These are phyloP conservation scores for Corylus heterophylla DNA, from an alignment of 306 rosid species.

Conservation along the genomic window DNA sequence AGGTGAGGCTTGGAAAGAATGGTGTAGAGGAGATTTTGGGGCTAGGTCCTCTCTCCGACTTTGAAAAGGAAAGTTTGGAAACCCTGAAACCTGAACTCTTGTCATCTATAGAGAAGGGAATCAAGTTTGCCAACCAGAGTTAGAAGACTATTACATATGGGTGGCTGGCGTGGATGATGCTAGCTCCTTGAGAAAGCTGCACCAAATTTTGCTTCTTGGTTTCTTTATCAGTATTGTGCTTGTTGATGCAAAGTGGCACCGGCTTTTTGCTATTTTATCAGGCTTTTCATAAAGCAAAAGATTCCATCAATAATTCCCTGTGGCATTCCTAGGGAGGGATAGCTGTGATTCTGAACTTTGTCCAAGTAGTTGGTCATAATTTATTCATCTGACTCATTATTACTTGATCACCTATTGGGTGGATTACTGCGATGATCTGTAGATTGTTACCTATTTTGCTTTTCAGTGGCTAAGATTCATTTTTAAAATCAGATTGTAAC, in stretches of 20 bases:
- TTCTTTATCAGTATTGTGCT: conserved; percentile 30
- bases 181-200: conserved; percentile 18
- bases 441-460: not conserved
- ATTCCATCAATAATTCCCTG: conserved; percentile 37
- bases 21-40: conserved; percentile 83
- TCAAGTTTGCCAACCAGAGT: conserved; percentile 67
- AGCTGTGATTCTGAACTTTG: not conserved
- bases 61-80: conserved; percentile 73
- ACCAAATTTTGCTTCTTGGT: conserved; percentile 48
- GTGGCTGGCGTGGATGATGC: conserved; percentile 22
- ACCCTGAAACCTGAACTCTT: conserved; percentile 71
- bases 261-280: conserved; percentile 36
- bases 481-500: no score
- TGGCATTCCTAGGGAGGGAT: conserved; percentile 24
- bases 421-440: not conserved
- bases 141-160: conserved; percentile 27
- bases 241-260: conserved; percentile 39
- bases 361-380: not conserved
- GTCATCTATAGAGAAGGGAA: conserved; percentile 90
- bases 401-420: not conserved
- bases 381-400: not conserved
- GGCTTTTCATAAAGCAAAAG: conserved; percentile 22
- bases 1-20: conserved; percentile 94
- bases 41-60: conserved; percentile 80
- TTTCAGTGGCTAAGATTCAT: no score